Base-by-base conservation (phyloP, 345 rosid genomes). In the Iberis pinnata region DNA sequence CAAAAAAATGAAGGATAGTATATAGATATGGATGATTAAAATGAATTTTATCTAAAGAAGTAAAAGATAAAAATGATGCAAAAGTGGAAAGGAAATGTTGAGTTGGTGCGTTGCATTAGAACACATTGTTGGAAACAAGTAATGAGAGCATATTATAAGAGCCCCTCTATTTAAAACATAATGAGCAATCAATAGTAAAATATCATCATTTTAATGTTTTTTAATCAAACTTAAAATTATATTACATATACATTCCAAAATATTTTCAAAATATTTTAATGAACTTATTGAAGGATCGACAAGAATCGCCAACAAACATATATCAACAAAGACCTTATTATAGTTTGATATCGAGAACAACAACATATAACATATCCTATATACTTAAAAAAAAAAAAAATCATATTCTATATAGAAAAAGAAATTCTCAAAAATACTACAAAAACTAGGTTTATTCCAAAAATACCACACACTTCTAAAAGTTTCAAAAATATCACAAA, bases 61-160 rank as follows among this genome's bases (percentile, higher is more conserved):
- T 53, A 59, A 59, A 59, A 43, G 50, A 67, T 39, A 73, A 62
- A 70, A 77, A 80, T 84, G 71, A 84, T 82, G 82, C 70, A 73
- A 63, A 68, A 65, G 18, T 36, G 64, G 76, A 68, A 72, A 52
- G 63, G 61, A 44, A n/a, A 64, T 84, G 84, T 62, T 73, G 54
- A 75, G 79, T 68, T 70, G 79, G 84, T 79, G 72, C 40, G 80
- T 74, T 64, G 82, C 81, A 84, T 59, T 56, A 49, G 69, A 67
- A 69, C 61, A 32, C 27, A 45, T 53, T 65, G 66, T 74, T 67
- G 60, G 75, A 32, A 76, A 71, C 61, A 68, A 72, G 86, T 84
- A 82, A 73, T 67, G 60, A 61, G 61, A 59, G 68, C 67, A 19
- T 43, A 35, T 41, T 13, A 15, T 49, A 24, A 31, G 53, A 63